Base-by-base conservation (phyloP, 805 yeast species). In the Zygoascus tannicola region DNA sequence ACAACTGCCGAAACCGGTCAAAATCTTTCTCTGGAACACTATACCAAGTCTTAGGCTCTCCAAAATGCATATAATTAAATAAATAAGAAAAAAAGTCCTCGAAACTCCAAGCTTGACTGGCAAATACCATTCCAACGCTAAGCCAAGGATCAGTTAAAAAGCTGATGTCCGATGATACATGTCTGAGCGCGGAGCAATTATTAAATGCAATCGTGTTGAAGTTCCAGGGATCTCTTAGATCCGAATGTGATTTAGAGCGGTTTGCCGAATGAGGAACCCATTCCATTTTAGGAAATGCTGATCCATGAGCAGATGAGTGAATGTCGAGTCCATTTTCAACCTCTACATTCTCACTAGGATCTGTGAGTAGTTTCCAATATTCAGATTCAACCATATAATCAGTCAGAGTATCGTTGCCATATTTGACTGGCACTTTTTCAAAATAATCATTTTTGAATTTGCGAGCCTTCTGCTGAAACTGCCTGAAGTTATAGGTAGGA, bases 91-190 rank as follows among this genome's bases (percentile, higher is more conserved):
- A 83, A 58, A 84, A 94, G 58, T 86, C 95, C 54, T 85, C 95
- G 46, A 83, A 80, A 58, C 84, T 92, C 95, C 95, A 86, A 57
- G 94, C 82, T 57, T 85, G 84, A 0, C 94, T 84, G 1, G 90
- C 77, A 53, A 85, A 76, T 32, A 85, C 68, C 22, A 88, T 83
- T 0, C 95, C 95, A 20, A 85, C 74, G 53, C 85, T 82, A 10
- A 86, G 67, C 94, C 94, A 85, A 0, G 96, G 95, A 19, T 81
- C 71, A 0, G 92, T 80, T 86, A 86, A 81, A 2, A 92, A 92
- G 0, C 92, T 78, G 1, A 86, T 82, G 26, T 76, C 73, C 16
- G 76, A 73, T 45, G 75, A 74, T 45, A 82, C 70, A 53, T 75
- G 75, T 44, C 79, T 78, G 41, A 84, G 64, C n/a, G 83, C 62